A percentile compares a stretch with the other conserved stretches of the same genome.
Evolutionary conservation across 345 rosid species (phyloP).

Genomic region (Populus euphratica): DNA sequence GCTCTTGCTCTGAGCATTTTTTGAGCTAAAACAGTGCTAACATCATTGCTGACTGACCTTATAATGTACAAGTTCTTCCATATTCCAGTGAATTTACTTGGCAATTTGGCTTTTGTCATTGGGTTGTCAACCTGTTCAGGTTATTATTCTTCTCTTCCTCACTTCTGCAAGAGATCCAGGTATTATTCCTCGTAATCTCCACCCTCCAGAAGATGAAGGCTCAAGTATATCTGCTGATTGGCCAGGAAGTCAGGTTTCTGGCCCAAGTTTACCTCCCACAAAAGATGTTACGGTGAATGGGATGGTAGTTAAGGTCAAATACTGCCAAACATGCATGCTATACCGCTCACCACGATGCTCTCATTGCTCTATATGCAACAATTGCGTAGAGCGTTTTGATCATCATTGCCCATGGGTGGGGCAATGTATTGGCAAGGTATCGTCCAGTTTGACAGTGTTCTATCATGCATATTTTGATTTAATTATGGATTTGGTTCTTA

Average conservation of each 20-base stretch:
- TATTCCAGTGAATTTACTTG: neutral
- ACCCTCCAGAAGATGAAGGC: constrained; percentile 80
- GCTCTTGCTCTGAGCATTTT: neutral
- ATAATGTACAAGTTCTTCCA: neutral
- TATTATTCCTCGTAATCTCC: constrained; percentile 72
- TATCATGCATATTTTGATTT: neutral
- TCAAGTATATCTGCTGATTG: constrained; percentile 46
- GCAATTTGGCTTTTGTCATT: neutral
- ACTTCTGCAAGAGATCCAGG: constrained; percentile 96
- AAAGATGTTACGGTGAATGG: constrained; percentile 76
- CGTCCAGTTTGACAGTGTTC: neutral
- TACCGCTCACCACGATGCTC: constrained; percentile 95
- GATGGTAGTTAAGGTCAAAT: constrained; percentile 60
- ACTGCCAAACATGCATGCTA: constrained; percentile 88
- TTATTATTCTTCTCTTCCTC: constrained; percentile 64
- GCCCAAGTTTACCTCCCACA: constrained; percentile 50
- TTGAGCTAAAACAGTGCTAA: neutral
- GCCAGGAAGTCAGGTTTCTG: constrained; percentile 38
- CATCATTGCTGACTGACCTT: neutral
- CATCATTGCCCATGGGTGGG: constrained; percentile 99
- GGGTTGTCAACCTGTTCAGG: constrained; percentile 43
- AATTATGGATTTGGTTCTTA: neutral
- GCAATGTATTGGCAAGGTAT: constrained; percentile 91
- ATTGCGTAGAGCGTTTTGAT: constrained; percentile 91
- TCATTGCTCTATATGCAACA: constrained; percentile 90